Evolutionary conservation across 2,329 filamentous ascomycete species (phyloP).

Genomic region (Exophiala spinifera): DNA sequence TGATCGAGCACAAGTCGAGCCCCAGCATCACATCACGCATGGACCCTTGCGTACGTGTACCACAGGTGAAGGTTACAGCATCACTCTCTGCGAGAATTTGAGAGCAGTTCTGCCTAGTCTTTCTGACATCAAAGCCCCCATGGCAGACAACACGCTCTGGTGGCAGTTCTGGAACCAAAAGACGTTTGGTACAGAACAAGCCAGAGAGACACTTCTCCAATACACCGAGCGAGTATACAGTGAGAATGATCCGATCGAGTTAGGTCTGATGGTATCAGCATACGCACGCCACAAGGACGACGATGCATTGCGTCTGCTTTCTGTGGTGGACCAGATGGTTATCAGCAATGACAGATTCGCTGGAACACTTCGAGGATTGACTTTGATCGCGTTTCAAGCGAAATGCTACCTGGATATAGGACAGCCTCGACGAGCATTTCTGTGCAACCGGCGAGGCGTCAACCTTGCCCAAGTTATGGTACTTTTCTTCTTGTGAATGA

Average conservation of each 20-base stretch:
- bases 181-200: slow-evolving; percentile 2
- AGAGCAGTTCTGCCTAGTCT: background rate
- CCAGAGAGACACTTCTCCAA: background rate
- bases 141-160: slow-evolving; percentile 5
- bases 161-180: slow-evolving; percentile 12
- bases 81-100: no score
- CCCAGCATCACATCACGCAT: no score
- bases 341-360: slow-evolving; percentile 4
- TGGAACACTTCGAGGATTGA: slow-evolving; percentile 2
- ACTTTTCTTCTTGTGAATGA: background rate
- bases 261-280: slow-evolving; percentile 10
- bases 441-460: slow-evolving; percentile 11
- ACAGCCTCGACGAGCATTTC: slow-evolving; percentile 10
- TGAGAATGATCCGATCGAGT: background rate
- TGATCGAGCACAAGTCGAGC: no score
- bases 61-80: no score
- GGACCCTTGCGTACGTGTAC: no score
- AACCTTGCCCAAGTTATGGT: slow-evolving; percentile 10
- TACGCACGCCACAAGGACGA: slow-evolving; percentile 5
- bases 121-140: background rate
- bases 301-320: slow-evolving; percentile 1
- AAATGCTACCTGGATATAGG: slow-evolving; percentile 12
- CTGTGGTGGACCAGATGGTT: slow-evolving; percentile 10
- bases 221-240: slow-evolving; percentile 2
- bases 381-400: slow-evolving; percentile 7